Evolutionary conservation across 1,284 basidiomycete genomes (phyloP).

Genomic region (Veloboletus limbatus): DNA sequence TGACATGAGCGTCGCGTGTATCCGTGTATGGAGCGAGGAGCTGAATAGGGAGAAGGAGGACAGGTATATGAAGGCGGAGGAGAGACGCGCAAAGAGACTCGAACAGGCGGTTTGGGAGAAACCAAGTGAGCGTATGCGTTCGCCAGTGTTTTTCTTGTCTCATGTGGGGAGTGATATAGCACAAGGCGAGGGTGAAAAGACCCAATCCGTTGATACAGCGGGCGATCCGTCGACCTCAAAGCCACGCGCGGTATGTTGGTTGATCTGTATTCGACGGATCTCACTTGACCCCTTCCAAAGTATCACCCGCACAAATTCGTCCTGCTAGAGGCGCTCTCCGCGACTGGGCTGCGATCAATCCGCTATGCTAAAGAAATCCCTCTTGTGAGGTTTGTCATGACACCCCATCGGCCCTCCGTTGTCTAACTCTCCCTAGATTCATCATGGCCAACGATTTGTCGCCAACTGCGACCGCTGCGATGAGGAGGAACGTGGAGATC

Average conservation of each 20-base stretch:
- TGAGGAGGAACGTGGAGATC: conserved; percentile 85
- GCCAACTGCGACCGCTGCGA: conserved; percentile 79
- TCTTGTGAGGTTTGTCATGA: conserved; percentile 64
- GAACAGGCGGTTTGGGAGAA: conserved; percentile 27
- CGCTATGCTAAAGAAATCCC: conserved; percentile 98
- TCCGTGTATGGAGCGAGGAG: conserved; percentile 81
- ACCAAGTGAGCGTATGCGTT: conserved; percentile 27
- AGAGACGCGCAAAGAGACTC: conserved; percentile 34
- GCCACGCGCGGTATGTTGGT: conserved; percentile 23
- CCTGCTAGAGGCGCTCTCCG: conserved; percentile 93
- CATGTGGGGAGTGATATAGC: conserved; percentile 4
- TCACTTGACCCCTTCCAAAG: conserved; percentile 21
- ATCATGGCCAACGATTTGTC: conserved; percentile 96
- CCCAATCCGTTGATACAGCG: not conserved
- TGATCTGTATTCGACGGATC: not conserved
- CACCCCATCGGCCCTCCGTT: not conserved
- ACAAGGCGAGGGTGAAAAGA: conserved; percentile 8
- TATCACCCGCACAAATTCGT: conserved; percentile 69
- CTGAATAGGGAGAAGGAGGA: conserved; percentile 65
- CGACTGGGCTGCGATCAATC: conserved; percentile 93
- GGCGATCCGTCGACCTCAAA: conserved; percentile 14
- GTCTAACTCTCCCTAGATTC: conserved; percentile 42
- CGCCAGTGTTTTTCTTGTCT: too few species aligned
- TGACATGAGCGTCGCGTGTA: conserved; percentile 88
- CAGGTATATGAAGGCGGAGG: conserved; percentile 51